phyloP scores from a whole-genome alignment of 225 moss, liverwort and hornwort genomes.

The Pleurozium schreberi region DNA sequence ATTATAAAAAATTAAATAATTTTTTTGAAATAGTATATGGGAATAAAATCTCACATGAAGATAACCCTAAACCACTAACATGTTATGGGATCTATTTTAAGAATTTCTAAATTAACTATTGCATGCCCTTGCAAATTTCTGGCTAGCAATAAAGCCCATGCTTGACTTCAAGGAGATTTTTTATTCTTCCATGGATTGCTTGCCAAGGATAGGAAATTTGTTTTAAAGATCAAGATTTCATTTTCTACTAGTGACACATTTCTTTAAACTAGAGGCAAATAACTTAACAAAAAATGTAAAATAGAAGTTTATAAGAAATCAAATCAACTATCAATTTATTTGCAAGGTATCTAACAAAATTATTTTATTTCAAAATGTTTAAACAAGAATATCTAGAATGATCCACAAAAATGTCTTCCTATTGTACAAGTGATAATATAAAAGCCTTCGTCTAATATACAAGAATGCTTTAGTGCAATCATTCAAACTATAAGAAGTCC shows the following conservation, averaged over 20 bases:
- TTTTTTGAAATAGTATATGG: background rate
- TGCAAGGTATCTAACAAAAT: background rate
- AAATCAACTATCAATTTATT: background rate
- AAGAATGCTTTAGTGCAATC: background rate
- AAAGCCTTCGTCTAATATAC: background rate
- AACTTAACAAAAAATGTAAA: fast-evolving
- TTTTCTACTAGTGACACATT: background rate
- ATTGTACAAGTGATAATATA: background rate
- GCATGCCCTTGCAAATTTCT: fast-evolving
- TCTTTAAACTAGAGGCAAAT: background rate
- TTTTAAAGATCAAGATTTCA: fast-evolving
- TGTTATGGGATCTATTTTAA: no score
- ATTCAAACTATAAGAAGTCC: background rate
- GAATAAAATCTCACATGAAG: background rate
- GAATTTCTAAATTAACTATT: background rate
- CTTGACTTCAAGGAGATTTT: fast-evolving
- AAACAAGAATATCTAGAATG: background rate
- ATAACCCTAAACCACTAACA: no score
- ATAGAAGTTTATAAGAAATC: background rate
- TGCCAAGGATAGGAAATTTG: fast-evolving
- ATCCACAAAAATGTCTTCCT: fast-evolving
- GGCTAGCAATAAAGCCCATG: background rate
- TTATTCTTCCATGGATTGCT: background rate
- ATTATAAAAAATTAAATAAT: fast-evolving
- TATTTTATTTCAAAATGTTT: background rate